Conservation (phyloP, 2,329 filamentous ascomycete species). For the Chaetothyriales sp. region DNA sequence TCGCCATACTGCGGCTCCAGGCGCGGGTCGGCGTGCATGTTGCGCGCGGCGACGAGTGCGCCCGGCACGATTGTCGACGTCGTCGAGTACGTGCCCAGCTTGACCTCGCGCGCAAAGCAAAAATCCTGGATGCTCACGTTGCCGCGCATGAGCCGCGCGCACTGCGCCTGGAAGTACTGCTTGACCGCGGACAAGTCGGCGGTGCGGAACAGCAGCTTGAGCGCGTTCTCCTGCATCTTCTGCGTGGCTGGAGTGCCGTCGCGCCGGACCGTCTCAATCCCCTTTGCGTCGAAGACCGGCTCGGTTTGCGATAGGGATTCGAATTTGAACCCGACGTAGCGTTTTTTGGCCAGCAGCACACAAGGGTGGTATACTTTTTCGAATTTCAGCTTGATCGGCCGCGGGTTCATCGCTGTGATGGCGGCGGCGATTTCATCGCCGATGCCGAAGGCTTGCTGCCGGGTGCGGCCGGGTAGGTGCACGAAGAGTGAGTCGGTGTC, state of each 20-base stretch:
- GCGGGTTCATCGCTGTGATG: constrained; percentile 78
- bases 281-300: constrained; percentile 93
- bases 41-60: constrained; percentile 70
- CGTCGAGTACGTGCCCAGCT: constrained; percentile 64
- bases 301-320: constrained; percentile 58
- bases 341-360: constrained; percentile 85
- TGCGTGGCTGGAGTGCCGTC: constrained; percentile 93
- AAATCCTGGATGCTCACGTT: constrained; percentile 86
- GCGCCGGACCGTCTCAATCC: constrained; percentile 89
- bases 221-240: constrained; percentile 84
- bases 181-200: constrained; percentile 81
- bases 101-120: constrained; percentile 86
- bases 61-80: constrained; percentile 59
- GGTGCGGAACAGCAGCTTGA: constrained; percentile 80
- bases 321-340: constrained; percentile 96
- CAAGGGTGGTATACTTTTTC: constrained; percentile 98
- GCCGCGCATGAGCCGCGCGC: constrained; percentile 80
- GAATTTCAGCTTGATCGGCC: constrained; percentile 89
- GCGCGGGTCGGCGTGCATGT: constrained; percentile 73
- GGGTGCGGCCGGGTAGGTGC: constrained; percentile 71
- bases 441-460: constrained; percentile 78
- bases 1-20: constrained; percentile 90
- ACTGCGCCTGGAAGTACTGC: constrained; percentile 75
- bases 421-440: constrained; percentile 81
- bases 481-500: constrained; percentile 95